Conservation (phyloP, 352 stramenopile species). For the Globisporangium ultimum region DNA sequence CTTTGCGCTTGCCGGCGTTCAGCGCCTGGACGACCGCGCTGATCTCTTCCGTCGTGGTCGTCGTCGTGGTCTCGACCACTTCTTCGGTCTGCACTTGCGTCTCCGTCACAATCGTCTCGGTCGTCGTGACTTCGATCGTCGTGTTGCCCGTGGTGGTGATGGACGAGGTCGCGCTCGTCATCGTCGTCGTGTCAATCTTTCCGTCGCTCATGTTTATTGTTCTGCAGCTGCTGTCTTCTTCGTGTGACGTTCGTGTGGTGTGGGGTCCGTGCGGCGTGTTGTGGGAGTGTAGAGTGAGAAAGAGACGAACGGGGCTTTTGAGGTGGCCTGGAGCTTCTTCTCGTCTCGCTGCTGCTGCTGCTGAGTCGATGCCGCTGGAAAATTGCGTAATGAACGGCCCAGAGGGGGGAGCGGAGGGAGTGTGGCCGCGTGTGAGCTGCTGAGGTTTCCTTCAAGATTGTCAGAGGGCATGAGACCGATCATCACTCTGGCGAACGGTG, state of each 20-base stretch:
- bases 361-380: slow-evolving; percentile 1
- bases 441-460: slow-evolving; percentile 8
- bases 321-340: neutral
- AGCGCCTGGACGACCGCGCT: slow-evolving; percentile 9
- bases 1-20: slow-evolving; percentile 16
- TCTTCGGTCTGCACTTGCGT: slow-evolving; percentile 2
- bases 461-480: slow-evolving; percentile 13
- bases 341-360: neutral
- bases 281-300: neutral
- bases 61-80: neutral
- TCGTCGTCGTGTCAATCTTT: slow-evolving; percentile 20
- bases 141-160: slow-evolving; percentile 16
- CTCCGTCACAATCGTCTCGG: slow-evolving; percentile 24
- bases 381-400: slow-evolving; percentile 1
- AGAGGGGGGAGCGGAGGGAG: slow-evolving; percentile 7
- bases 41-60: neutral
- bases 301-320: neutral
- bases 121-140: slow-evolving; percentile 15
- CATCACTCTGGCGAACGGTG: slow-evolving; percentile 16
- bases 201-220: slow-evolving; percentile 18
- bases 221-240: neutral
- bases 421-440: slow-evolving; percentile 6
- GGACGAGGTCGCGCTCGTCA: slow-evolving; percentile 10
- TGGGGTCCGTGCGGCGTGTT: neutral
- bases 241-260: neutral